Percentiles rank a stretch among this genome's conserved stretches.
phyloP scores from a whole-genome alignment of 2,329 filamentous ascomycete species.

The Fusarium nanum region DNA sequence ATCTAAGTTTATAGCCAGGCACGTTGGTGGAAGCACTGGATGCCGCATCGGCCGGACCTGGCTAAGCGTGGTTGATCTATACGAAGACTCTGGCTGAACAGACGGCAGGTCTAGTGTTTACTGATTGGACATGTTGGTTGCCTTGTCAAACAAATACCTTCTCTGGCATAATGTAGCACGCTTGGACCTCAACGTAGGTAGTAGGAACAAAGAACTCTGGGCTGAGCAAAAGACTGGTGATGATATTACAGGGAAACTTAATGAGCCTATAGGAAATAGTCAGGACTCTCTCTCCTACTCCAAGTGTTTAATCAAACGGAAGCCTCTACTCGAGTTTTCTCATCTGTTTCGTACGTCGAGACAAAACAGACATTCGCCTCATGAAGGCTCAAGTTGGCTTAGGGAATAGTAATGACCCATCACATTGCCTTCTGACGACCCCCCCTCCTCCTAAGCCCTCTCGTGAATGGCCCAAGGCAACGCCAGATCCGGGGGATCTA shows the following conservation, averaged over 20 bases:
- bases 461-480: background rate
- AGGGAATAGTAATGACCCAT: background rate
- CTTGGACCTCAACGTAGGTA: background rate
- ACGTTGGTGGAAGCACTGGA: conserved; percentile 4
- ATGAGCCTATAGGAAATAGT: background rate
- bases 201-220: too few species aligned
- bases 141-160: background rate
- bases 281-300: background rate
- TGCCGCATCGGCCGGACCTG: conserved; percentile 12
- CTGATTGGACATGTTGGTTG: background rate
- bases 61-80: conserved; percentile 10
- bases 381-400: background rate
- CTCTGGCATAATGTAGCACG: background rate
- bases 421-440: background rate
- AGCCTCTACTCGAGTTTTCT: background rate
- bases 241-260: background rate
- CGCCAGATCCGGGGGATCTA: conserved; percentile 9
- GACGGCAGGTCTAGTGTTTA: background rate
- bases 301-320: background rate
- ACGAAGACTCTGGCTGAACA: background rate
- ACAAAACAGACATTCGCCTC: background rate
- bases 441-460: background rate
- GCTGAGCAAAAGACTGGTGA: background rate
- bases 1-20: background rate
- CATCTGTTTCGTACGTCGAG: background rate